Evolutionary conservation across 345 rosid genomes (phyloP), one percentile per base, ranked within the genome.

Genomic region (Dimocarpus longan): DNA sequence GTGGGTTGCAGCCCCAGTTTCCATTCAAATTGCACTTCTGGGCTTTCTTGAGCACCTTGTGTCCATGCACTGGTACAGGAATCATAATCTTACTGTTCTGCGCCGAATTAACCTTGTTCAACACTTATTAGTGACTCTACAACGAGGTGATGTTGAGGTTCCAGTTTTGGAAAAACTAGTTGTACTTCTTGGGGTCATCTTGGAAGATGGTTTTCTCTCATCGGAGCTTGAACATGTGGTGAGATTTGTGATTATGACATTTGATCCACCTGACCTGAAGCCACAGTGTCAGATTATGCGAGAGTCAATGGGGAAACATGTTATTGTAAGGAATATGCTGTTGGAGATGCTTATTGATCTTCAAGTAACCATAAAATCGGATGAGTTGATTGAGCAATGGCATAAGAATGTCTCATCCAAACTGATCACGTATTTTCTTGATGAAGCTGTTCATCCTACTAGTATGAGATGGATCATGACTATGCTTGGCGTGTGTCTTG

Each of bases 381-480:
- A 94, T 71, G 99, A 97, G 81, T 85, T 92, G 90, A 90, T 94
- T 80, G 99, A 97, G 83, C 98, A 92, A 82, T 97, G 99, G 99
- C 95, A 97, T 88, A 97, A 97, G 89, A 92, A 90, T 79, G 98
- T 97, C 67, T 97, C 99, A 73, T 97, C 99, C 83, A 97, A 93
- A 83, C 84, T 97, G 88, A 89, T 97, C 62, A 92, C 97, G 67
- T 97, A 94, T 88, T 97, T 97, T 80, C 97, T 97, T 68, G 99
- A 97, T 84, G 99, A 94, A 92, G 95, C 98, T 88, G 98, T 90
- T 64, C 99, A 97, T 90, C 98, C 99, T 82, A 94, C 99, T 13
- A 94, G 98, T 71, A 97, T 97, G 98, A 93, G 99, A 90, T 93
- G 99, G 98, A 92, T 97, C 86, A 92, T 94, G 98, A 97, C 99